Evolutionary conservation across 2,329 filamentous ascomycete genomes (phyloP).

Genomic region (Emergomyces pasteurianus): DNA sequence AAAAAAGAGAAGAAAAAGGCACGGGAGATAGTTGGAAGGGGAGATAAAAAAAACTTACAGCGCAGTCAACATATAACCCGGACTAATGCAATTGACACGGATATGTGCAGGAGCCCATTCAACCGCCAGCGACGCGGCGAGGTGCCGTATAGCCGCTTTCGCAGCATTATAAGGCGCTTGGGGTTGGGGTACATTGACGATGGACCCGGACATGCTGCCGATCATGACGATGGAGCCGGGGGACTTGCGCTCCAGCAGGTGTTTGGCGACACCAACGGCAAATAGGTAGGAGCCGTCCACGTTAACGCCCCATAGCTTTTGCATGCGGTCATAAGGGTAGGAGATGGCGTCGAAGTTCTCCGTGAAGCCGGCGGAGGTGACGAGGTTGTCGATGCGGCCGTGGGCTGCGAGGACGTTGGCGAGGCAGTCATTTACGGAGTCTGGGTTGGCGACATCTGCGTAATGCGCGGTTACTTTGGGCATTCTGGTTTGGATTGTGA

Average conservation of each 20-base stretch:
- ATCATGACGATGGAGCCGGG: slow-evolving; percentile 86
- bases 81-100: slow-evolving; percentile 87
- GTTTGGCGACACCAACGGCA: slow-evolving; percentile 70
- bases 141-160: slow-evolving; percentile 82
- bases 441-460: slow-evolving; percentile 70
- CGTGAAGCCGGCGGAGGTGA: slow-evolving; percentile 92
- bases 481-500: slow-evolving; percentile 35
- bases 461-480: slow-evolving; percentile 85
- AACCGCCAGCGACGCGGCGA: slow-evolving; percentile 77
- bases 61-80: slow-evolving; percentile 92
- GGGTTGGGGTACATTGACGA: slow-evolving; percentile 91
- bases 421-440: slow-evolving; percentile 65
- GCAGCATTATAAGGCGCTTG: slow-evolving; percentile 88
- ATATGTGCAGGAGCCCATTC: slow-evolving; percentile 87
- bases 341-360: slow-evolving; percentile 89
- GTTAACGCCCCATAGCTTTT: slow-evolving; percentile 90
- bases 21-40: slow-evolving; percentile 13
- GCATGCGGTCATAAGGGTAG: slow-evolving; percentile 81
- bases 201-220: slow-evolving; percentile 84
- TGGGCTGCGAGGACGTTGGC: slow-evolving; percentile 58
- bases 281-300: slow-evolving; percentile 89
- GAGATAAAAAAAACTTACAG: slow-evolving; percentile 48
- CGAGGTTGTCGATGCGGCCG: slow-evolving; percentile 77
- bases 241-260: slow-evolving; percentile 70
- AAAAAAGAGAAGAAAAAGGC: no score